Evolutionary conservation across 257 asterid genomes (phyloP), one percentile per base, ranked within the genome.

Genomic region (Linaria vulgaris): DNA sequence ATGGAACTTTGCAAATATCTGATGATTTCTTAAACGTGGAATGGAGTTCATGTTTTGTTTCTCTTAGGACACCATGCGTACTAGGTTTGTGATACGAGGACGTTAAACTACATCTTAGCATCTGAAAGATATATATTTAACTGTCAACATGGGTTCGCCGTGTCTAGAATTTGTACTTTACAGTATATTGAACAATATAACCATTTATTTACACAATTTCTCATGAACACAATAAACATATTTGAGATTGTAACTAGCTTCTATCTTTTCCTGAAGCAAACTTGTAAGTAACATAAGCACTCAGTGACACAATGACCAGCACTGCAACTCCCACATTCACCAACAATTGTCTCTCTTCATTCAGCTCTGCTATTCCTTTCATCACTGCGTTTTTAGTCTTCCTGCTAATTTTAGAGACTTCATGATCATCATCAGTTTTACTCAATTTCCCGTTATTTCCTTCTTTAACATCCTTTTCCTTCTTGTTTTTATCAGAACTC

Each of bases 261-360:
- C 61, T 66, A 44, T 70, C 66, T 13, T 73, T 69, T 57, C 59
- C 63, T 14, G 78, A 45, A 53, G 69, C 72, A 59, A 71, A 76
- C 45, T 63, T 73, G 82, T 78, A 75, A 64, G 82, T 75, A 56
- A 77, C 71, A 34, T 78, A 83, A 59, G 84, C 83, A 12, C 87
- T 85, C 10, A 91, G 67, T 5, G 91, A 78, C 69, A 80, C 75
- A 21, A 86, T 74, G 20, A 88, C 91, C 21, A 88, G 77, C 78
- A 81, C 80, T 1, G 91, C 91, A 0, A 49, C 95, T 13, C 88
- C 94, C 69, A 83, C 72, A 66, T 84, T 88, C 66, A 86, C 85
- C 72, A 91, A 66, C 78, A 84, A 47, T 49, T 77, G 88, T 66
- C 81, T 75, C 53, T 84, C 95, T 69, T 84, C 95, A 44, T 74